phyloP scores from a whole-genome alignment of 1,284 basidiomycete species.

The Athelia sp. region DNA sequence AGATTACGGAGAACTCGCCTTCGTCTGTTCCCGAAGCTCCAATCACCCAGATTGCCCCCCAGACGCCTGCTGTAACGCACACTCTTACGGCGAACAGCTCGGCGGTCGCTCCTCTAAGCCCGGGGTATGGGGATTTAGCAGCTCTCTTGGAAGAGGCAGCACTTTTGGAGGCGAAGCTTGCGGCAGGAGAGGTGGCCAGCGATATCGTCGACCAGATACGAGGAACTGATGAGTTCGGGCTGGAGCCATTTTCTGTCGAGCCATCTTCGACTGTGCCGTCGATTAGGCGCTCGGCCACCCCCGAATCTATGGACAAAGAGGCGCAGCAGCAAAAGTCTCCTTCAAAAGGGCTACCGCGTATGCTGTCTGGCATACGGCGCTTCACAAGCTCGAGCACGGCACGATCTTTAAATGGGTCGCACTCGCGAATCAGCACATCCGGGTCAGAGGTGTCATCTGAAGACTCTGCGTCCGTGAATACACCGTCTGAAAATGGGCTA shows the following conservation, averaged over 20 bases:
- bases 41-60: conserved; percentile 15
- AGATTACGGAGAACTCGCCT: conserved; percentile 30
- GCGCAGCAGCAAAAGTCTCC: conserved; percentile 22
- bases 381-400: conserved; percentile 32
- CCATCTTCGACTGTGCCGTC: background rate
- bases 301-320: conserved; percentile 5
- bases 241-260: conserved; percentile 1
- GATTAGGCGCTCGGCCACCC: conserved; percentile 5
- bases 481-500: conserved; percentile 35
- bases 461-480: conserved; percentile 43
- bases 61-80: conserved; percentile 25
- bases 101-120: conserved; percentile 26
- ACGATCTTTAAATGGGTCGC: conserved; percentile 28
- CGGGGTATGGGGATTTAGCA: conserved; percentile 41
- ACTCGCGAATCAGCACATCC: conserved; percentile 45
- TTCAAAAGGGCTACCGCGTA: conserved; percentile 34
- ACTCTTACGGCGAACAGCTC: conserved; percentile 17
- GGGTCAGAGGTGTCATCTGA: conserved; percentile 52
- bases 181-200: conserved; percentile 35
- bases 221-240: conserved; percentile 8
- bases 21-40: conserved; percentile 9
- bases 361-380: conserved; percentile 39
- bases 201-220: conserved; percentile 11
- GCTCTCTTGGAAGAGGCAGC: conserved; percentile 45
- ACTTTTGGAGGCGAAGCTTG: conserved; percentile 41